These are phyloP conservation scores for Betula pendula DNA, from an alignment of 306 rosid genomes.

Conservation along the genomic window DNA sequence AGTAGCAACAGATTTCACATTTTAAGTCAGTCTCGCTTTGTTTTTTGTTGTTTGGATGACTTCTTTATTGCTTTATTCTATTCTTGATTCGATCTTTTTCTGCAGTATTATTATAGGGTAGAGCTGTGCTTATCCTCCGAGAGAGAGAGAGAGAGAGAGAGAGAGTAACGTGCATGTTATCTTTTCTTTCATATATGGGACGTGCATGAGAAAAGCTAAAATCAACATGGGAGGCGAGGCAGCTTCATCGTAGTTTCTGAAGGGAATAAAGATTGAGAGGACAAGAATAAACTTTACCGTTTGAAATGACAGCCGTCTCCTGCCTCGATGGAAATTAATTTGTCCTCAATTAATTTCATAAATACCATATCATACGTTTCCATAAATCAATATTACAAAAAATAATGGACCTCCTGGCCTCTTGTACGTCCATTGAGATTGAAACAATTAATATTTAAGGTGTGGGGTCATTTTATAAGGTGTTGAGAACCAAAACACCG, in stretches of 20 bases:
- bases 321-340: constrained; percentile 2
- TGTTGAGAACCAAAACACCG: constrained; percentile 3
- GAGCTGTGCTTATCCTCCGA: constrained; percentile 39
- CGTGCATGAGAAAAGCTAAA: constrained; percentile 71
- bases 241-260: constrained; percentile 61
- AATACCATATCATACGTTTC: no score
- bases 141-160: constrained; percentile 35
- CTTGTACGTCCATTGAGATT: not conserved
- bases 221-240: constrained; percentile 44
- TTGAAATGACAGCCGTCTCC: constrained; percentile 41
- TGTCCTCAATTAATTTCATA: no score
- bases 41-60: constrained; percentile 25
- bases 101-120: constrained; percentile 22
- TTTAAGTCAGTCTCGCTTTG: constrained; percentile 12
- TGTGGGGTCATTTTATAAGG: no score
- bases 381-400: not conserved
- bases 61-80: constrained; percentile 71
- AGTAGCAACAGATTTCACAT: constrained; percentile 24
- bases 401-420: not conserved
- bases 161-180: constrained; percentile 70
- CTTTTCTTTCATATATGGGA: constrained; percentile 58
- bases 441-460: no score
- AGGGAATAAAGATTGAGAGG: constrained; percentile 61
- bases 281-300: constrained; percentile 85
- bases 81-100: constrained; percentile 60